phyloP scores from a whole-genome alignment of 345 rosid species.

The Gossypium longicalyx region DNA sequence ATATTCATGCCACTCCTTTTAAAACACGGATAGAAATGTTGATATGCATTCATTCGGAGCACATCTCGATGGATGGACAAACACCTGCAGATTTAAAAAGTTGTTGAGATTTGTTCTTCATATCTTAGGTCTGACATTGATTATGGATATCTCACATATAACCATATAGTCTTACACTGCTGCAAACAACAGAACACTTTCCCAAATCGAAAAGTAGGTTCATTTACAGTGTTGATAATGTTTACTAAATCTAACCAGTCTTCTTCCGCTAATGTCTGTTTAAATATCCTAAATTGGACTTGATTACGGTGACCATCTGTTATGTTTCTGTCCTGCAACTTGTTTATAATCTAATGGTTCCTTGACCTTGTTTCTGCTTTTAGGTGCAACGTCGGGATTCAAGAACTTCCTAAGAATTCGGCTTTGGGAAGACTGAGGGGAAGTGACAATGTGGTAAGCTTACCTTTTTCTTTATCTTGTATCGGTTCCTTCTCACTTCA shows the following conservation, averaged over 20 bases:
- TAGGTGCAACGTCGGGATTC: constrained; percentile 88
- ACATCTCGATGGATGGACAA: not conserved
- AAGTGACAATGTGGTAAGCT: constrained; percentile 84
- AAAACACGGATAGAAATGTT: not conserved
- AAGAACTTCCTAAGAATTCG: constrained; percentile 75
- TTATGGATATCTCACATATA: not conserved
- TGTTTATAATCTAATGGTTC: not conserved
- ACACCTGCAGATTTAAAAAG: not conserved
- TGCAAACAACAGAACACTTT: not conserved
- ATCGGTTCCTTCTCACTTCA: not conserved
- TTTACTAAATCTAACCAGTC: not conserved
- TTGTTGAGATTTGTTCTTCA: not conserved
- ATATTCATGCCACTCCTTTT: not conserved
- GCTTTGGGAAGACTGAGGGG: constrained; percentile 88
- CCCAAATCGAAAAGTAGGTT: not conserved
- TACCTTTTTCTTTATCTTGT: not conserved
- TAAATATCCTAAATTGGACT: not conserved
- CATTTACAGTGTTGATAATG: not conserved
- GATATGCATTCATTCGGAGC: not conserved
- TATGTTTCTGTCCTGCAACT: not conserved
- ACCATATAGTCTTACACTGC: not conserved
- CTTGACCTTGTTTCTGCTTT: constrained; percentile 6
- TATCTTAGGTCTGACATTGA: not conserved
- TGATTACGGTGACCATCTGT: constrained; percentile 6
- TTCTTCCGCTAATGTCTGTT: not conserved